A percentile compares a stretch with the other conserved stretches of the same genome.
These are phyloP conservation scores for Onygena corvina DNA, from an alignment of 2,329 filamentous ascomycete species.

Conservation along the genomic window DNA sequence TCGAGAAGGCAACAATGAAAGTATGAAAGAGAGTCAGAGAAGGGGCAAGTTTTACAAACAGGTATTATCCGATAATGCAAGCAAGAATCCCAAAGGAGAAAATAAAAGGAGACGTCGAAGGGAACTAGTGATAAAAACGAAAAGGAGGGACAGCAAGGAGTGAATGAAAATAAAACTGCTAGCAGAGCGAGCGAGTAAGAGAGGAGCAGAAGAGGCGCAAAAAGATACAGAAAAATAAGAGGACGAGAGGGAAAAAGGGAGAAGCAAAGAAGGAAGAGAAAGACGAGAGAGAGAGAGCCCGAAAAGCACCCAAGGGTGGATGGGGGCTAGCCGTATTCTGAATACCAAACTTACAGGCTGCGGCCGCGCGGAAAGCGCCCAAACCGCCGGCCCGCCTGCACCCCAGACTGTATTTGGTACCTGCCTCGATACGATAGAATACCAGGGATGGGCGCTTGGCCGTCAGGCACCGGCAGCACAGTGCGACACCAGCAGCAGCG, in stretches of 20 bases:
- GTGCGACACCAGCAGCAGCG: not conserved
- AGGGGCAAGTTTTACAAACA: not conserved
- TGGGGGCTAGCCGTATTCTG: constrained; percentile 1
- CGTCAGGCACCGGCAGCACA: not conserved
- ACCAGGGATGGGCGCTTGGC: constrained; percentile 5
- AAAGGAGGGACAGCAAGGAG: constrained; percentile 9
- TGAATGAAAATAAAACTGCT: constrained; percentile 11
- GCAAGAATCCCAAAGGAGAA: not conserved
- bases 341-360: not conserved
- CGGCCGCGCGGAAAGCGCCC: not conserved
- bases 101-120: not conserved
- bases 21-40: not conserved
- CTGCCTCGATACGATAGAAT: constrained; percentile 3
- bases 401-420: constrained; percentile 4
- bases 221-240: constrained; percentile 6
- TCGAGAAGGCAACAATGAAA: not conserved
- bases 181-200: constrained; percentile 2
- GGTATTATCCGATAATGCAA: not conserved
- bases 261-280: not conserved
- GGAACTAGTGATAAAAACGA: constrained; percentile 6
- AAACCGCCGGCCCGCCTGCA: not conserved
- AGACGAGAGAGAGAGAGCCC: constrained; percentile 7
- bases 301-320: constrained; percentile 3
- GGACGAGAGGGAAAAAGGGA: constrained; percentile 12
- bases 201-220: constrained; percentile 11